These are phyloP conservation scores for Paraglomus occultum DNA, from an alignment of 192 early-diverging fungal genomes.

Conservation along the genomic window DNA sequence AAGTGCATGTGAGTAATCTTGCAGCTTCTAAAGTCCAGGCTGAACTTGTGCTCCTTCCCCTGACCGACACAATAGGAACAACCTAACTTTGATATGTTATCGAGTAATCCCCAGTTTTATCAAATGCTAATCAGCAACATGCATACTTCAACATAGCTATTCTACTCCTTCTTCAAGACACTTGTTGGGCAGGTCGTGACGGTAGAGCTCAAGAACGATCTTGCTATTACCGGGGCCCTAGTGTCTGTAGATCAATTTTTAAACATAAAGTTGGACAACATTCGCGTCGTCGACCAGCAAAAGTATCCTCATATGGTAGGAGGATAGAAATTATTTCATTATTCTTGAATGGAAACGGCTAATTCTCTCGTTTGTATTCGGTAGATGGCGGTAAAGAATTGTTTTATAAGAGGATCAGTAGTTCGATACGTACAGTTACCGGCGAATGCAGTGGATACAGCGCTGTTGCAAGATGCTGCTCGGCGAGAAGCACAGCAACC, in stretches of 20 bases:
- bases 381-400: constrained; percentile 95
- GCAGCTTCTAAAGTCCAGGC: too few species aligned
- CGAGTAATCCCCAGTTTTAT: too few species aligned
- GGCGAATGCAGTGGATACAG: constrained; percentile 85
- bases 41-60: too few species aligned
- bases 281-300: constrained; percentile 78
- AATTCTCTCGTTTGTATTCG: neutral
- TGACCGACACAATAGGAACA: too few species aligned
- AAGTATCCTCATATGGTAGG: constrained; percentile 96
- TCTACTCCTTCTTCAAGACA: constrained; percentile 99
- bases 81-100: too few species aligned
- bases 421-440: constrained; percentile 96
- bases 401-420: constrained; percentile 98
- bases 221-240: constrained; percentile 86
- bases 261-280: constrained; percentile 97
- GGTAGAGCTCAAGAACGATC: constrained; percentile 98
- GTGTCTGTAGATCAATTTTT: constrained; percentile 99
- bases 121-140: too few species aligned
- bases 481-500: constrained; percentile 83
- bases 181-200: constrained; percentile 93
- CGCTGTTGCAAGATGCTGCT: constrained; percentile 95
- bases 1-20: too few species aligned
- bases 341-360: neutral
- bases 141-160: constrained; percentile 62
- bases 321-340: neutral